phyloP scores from a whole-genome alignment of 495 filamentous ascomycete species.

The Aspergillus indologenus region DNA sequence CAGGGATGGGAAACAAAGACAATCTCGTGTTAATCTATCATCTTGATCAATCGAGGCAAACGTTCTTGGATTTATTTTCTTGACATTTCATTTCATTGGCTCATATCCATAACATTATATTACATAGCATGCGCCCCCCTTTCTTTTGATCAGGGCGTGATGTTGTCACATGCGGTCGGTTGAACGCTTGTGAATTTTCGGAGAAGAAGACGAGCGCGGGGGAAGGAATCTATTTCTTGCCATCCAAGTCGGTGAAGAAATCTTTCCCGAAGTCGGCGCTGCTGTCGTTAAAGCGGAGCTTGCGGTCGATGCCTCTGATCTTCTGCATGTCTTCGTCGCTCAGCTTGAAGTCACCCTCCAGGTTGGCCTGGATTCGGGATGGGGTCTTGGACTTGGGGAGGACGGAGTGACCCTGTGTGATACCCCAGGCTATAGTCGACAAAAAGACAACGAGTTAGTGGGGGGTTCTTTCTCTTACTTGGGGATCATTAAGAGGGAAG shows the following conservation, averaged over 20 bases:
- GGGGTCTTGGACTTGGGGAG: constrained; percentile 65
- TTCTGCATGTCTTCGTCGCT: constrained; percentile 48
- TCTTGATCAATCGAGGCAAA: too few relatives aligned
- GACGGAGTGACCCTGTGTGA: constrained; percentile 59
- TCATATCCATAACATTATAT: background rate
- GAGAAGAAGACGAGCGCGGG: too few relatives aligned
- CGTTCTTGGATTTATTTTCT: background rate
- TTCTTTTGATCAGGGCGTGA: background rate
- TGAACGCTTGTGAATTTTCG: too few relatives aligned
- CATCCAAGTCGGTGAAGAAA: constrained; percentile 61
- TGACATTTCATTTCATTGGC: background rate
- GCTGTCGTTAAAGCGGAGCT: constrained; percentile 59
- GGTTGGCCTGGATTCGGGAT: constrained; percentile 51
- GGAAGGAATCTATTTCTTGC: constrained; percentile 36
- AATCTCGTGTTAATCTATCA: background rate
- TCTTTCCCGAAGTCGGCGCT: constrained; percentile 52
- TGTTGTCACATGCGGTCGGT: background rate
- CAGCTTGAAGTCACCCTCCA: constrained; percentile 60
- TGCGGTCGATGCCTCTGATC: constrained; percentile 53
- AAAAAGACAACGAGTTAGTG: background rate
- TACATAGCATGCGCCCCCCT: background rate
- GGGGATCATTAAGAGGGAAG: background rate
- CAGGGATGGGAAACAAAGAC: background rate
- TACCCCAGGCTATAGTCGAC: constrained; percentile 56
- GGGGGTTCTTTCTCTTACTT: too few relatives aligned